A percentile compares a stretch with the other conserved stretches of the same genome.
These are phyloP conservation scores for Fusarium anthophilum DNA, from an alignment of 2,329 filamentous ascomycete genomes.

Conservation along the genomic window DNA sequence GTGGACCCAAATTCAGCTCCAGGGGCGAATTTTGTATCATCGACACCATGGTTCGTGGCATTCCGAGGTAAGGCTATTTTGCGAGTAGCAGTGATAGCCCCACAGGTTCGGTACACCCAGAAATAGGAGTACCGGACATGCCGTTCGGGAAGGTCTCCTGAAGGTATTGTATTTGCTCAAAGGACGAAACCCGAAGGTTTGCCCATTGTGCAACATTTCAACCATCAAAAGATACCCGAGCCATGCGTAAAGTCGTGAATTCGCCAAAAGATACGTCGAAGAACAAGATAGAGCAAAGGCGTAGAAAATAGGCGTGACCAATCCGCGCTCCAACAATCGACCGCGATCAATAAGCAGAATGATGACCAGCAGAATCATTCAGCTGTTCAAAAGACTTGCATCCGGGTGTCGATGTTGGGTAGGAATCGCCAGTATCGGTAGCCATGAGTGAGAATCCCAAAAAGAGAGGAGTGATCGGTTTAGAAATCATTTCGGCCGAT, in stretches of 20 bases:
- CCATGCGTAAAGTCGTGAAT: slow-evolving; percentile 51
- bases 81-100: slow-evolving; percentile 25
- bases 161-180: slow-evolving; percentile 23
- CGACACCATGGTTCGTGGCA: slow-evolving; percentile 17
- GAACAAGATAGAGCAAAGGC: slow-evolving; percentile 55
- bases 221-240: slow-evolving; percentile 48
- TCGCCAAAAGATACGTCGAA: slow-evolving; percentile 50
- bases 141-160: slow-evolving; percentile 48
- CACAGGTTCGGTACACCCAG: slow-evolving; percentile 41
- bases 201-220: slow-evolving; percentile 19
- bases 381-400: slow-evolving; percentile 32
- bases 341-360: slow-evolving; percentile 39
- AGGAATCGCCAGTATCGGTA: slow-evolving; percentile 40
- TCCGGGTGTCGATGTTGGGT: slow-evolving; percentile 43
- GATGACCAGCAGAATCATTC: slow-evolving; percentile 31
- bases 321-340: slow-evolving; percentile 41
- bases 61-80: slow-evolving; percentile 16
- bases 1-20: slow-evolving; percentile 20
- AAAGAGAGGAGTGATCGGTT: slow-evolving; percentile 25
- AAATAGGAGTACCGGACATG: slow-evolving; percentile 50
- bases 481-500: slow-evolving; percentile 48
- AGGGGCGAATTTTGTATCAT: slow-evolving; percentile 26
- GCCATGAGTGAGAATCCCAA: slow-evolving; percentile 29
- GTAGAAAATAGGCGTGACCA: slow-evolving; percentile 44
- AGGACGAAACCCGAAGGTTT: slow-evolving; percentile 7